Evolutionary conservation across 148 eudicot species (phyloP).

Genomic region (Arbutus unedo): DNA sequence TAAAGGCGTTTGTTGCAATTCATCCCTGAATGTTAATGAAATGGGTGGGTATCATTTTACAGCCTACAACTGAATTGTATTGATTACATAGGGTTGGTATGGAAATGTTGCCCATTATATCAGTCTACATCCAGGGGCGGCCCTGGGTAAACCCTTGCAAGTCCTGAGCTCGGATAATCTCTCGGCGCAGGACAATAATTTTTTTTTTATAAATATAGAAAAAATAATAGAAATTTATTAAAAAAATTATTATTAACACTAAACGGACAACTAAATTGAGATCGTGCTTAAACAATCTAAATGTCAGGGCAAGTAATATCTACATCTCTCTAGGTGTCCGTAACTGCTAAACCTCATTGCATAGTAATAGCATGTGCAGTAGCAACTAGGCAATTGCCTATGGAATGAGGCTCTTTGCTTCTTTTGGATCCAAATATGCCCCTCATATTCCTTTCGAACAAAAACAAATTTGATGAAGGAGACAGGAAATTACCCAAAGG

Average conservation of each 20-base stretch:
- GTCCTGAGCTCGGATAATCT: no score
- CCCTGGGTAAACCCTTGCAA: no score
- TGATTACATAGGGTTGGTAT: neutral
- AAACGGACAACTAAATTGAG: no score
- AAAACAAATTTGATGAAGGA: neutral
- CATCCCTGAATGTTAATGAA: no score
- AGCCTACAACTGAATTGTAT: no score
- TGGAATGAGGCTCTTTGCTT: neutral
- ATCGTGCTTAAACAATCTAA: no score
- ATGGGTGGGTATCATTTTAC: neutral
- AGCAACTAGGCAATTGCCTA: neutral
- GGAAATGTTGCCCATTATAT: neutral
- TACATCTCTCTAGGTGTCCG: neutral
- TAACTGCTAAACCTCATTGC: neutral
- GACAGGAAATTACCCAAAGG: neutral
- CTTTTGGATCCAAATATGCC: neutral
- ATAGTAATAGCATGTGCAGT: neutral
- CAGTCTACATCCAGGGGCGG: neutral
- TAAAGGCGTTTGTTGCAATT: neutral
- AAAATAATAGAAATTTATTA: no score
- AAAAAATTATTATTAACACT: no score
- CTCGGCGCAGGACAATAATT: no score
- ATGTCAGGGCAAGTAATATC: no score
- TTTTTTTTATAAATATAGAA: no score
- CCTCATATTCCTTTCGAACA: neutral